Evolutionary conservation across 2,329 filamentous ascomycete genomes (phyloP), one percentile per base, ranked within the genome.

Genomic region (Xylariaceae sp.): DNA sequence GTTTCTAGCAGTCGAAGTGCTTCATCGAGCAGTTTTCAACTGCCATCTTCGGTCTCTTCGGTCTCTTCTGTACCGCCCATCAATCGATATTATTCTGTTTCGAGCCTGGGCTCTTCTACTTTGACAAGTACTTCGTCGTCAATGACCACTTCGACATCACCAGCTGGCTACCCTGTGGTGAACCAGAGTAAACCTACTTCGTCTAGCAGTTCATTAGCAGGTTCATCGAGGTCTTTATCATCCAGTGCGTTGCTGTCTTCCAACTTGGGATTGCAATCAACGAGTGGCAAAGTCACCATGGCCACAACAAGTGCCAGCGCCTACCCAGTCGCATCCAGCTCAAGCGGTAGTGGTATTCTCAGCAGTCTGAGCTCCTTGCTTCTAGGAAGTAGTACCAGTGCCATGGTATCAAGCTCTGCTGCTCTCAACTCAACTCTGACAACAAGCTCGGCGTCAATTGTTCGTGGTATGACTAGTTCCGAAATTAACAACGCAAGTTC

Each of bases 291-390:
- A 14, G 36, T 17, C 41, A 13, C 3, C 16, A 11, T 3, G 16
- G 3, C 47, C 17, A 54, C 54, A 6, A n/a, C 16, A 12, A 33
- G 41, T 22, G 16, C 45, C n/a, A n/a, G 22, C 6, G 56, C 50
- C 14, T 63, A 61, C 31, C 55, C 59, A 33, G 42, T 56, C 9
- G 57, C 49, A 45, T 55, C 60, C 34, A 22, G 43, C n/a, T 52
- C 57, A 41, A 59, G 51, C 17, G 56, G 59, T 10, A 47, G 58
- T 14, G 65, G 64, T 4, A 47, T 66, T 11, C 45, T 65, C 18
- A 67, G 65, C 45, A 67, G 63, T 46, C 17, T 67, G 31, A 68
- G 66, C 50, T 68, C 65, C 9, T 45, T 55, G 5, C 50, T 67
- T 36, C 47, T 67, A 14, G 66, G 63, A 16, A 59, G 60, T 19